phyloP scores from a whole-genome alignment of 2,329 filamentous ascomycete genomes.

The Thielaviopsis musarum region DNA sequence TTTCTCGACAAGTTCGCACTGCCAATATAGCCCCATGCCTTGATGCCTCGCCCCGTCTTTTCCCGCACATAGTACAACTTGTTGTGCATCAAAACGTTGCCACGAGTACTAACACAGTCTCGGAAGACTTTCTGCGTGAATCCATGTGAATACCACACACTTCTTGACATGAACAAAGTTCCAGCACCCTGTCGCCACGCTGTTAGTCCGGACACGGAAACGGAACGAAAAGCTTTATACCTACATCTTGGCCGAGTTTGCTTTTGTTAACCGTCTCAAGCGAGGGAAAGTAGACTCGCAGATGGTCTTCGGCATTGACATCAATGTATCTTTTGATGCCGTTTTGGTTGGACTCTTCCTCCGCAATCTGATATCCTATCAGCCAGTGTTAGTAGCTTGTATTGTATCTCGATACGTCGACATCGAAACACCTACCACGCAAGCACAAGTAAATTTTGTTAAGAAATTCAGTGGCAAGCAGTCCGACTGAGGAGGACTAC shows the following conservation, averaged over 20 bases:
- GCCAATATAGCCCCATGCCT: conserved; percentile 69
- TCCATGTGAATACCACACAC: conserved; percentile 49
- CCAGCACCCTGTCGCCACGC: conserved; percentile 46
- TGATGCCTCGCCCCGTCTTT: conserved; percentile 14
- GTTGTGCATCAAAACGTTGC: conserved; percentile 70
- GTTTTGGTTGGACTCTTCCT: conserved; percentile 25
- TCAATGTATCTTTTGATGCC: conserved; percentile 2
- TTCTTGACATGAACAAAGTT: conserved; percentile 62
- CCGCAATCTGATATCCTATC: conserved; percentile 18
- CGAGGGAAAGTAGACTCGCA: conserved; percentile 72
- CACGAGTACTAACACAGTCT: conserved; percentile 56
- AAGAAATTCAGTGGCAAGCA: conserved; percentile 52
- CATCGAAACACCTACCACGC: conserved; percentile 26
- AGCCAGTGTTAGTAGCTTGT: not conserved
- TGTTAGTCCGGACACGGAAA: conserved; percentile 7
- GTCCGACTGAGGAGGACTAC: conserved; percentile 66
- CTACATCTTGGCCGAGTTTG: conserved; percentile 41
- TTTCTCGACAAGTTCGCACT: conserved; percentile 87
- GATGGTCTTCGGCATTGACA: conserved; percentile 25
- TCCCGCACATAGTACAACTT: conserved; percentile 48
- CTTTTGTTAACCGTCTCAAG: conserved; percentile 49
- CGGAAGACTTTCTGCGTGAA: conserved; percentile 60
- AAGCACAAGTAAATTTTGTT: conserved; percentile 36
- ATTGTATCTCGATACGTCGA: not conserved
- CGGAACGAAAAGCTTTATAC: conserved; percentile 16